Evolutionary conservation across 495 filamentous ascomycete genomes (phyloP), one percentile per base, ranked within the genome.

Genomic region (Tuber magnatum): DNA sequence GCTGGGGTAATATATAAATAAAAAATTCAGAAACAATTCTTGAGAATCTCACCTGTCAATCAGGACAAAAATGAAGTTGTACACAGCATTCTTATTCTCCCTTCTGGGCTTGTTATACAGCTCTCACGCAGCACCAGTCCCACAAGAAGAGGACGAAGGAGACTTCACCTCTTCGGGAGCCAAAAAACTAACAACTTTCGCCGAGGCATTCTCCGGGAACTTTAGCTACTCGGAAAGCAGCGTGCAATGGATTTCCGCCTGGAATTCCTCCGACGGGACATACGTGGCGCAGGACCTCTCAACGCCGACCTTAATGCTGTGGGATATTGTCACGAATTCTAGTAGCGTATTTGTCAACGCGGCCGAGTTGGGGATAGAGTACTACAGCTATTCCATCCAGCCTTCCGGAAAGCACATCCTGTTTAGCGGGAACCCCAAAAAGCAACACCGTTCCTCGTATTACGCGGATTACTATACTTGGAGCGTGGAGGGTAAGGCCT

Each of bases 391-490:
- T 75, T 81, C 73, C 16, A 85, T 86, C 68, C 84, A 83, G 71
- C 84, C 85, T 0, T 78, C 87, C 73, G 79, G 82, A 3, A 83
- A 83, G n/a, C 83, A 86, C 74, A 84, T 90, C 3, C 80, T 90
- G 24, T 88, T 87, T 80, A 81, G 86, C 7, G 83, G 85, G 24
- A 87, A 89, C 76, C 84, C 86, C 74, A 88, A 86, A 10, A 88
- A 88, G 77, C 84, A 87, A 79, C 89, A 90, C 74, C 85, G 88
- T 9, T 81, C 89, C 81, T 88, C 87, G 42, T 89, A 86, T 76
- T 87, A 87, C 71, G 86, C 87, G n/a, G 84, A 88, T 80, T 89
- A 89, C 79, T 84, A 86, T 2, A 78, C 89, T 10, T 85, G 86
- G 40, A 86, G 88, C 72, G 83, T 87, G 16, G 84, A 81, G 14